These are phyloP conservation scores for Coprinopsis marcescibilis DNA, from an alignment of 768 basidiomycete genomes.

Conservation along the genomic window DNA sequence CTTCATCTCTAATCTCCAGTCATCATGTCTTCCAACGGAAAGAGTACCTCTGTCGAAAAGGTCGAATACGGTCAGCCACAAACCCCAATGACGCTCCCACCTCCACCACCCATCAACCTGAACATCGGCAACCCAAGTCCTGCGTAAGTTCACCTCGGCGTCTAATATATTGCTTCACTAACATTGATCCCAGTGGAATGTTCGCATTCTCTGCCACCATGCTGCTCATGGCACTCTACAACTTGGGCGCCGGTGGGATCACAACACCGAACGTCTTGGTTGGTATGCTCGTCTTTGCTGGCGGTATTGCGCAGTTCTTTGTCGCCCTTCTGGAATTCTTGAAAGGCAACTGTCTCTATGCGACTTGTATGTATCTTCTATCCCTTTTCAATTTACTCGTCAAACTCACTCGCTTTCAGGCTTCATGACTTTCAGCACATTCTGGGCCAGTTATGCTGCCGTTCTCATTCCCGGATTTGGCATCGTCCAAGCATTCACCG, in stretches of 20 bases:
- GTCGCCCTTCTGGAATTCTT: conserved; percentile 7
- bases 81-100: not conserved
- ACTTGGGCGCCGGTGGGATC: conserved; percentile 10
- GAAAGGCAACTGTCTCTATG: conserved; percentile 9
- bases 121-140: conserved; percentile 9
- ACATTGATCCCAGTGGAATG: conserved; percentile 7
- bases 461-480: conserved; percentile 8
- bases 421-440: conserved; percentile 10
- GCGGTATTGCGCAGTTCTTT: conserved; percentile 8
- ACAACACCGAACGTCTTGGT: conserved; percentile 8
- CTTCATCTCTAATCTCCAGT: not conserved
- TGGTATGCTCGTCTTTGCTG: conserved; percentile 10
- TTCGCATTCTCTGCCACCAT: conserved; percentile 11
- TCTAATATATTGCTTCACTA: not conserved
- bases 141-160: conserved; percentile 1
- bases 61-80: conserved; percentile 3
- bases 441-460: conserved; percentile 9
- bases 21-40: not conserved
- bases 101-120: not conserved
- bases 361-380: conserved; percentile 5
- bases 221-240: conserved; percentile 12
- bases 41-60: conserved; percentile 3
- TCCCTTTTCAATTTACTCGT: not conserved
- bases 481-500: conserved; percentile 5
- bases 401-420: conserved; percentile 1